A percentile compares a stretch with the other conserved stretches of the same genome.
phyloP scores from a whole-genome alignment of 176 grass and related monocot genomes.

The Oryza glaberrima region DNA sequence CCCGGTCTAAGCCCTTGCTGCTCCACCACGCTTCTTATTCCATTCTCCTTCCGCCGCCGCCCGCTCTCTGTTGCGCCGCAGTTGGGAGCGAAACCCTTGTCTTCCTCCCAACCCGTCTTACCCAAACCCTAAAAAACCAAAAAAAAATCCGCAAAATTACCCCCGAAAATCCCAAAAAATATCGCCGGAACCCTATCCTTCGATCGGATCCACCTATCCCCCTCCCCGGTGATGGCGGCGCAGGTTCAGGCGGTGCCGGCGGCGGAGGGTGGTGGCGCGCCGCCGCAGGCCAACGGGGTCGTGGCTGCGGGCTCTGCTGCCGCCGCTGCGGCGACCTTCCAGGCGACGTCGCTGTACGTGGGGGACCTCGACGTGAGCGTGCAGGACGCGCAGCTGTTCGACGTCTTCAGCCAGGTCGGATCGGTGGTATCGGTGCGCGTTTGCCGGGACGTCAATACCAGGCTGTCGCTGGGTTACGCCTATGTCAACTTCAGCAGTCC shows the following conservation, averaged over 20 bases:
- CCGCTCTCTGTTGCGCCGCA: background rate
- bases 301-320: background rate
- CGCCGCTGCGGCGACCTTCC: conserved; percentile 7
- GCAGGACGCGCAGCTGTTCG: conserved; percentile 54
- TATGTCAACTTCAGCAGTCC: conserved; percentile 58
- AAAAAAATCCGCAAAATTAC: conserved; percentile 41
- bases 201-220: conserved; percentile 36
- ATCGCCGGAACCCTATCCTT: conserved; percentile 17
- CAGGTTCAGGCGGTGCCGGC: conserved; percentile 14
- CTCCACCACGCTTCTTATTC: background rate
- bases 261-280: background rate
- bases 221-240: conserved; percentile 29
- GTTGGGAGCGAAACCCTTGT: conserved; percentile 21
- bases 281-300: background rate
- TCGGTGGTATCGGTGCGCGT: conserved; percentile 62
- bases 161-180: conserved; percentile 33
- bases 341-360: conserved; percentile 60
- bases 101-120: background rate
- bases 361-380: conserved; percentile 61
- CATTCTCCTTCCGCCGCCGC: background rate
- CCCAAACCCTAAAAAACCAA: conserved; percentile 1
- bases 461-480: conserved; percentile 59
- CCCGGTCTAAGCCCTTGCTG: too few species aligned
- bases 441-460: conserved; percentile 51
- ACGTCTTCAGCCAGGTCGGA: conserved; percentile 54